Evolutionary conservation across 305 asterid genomes (phyloP), one percentile per base, ranked within the genome.

Genomic region (Caryopteris hybrid): DNA sequence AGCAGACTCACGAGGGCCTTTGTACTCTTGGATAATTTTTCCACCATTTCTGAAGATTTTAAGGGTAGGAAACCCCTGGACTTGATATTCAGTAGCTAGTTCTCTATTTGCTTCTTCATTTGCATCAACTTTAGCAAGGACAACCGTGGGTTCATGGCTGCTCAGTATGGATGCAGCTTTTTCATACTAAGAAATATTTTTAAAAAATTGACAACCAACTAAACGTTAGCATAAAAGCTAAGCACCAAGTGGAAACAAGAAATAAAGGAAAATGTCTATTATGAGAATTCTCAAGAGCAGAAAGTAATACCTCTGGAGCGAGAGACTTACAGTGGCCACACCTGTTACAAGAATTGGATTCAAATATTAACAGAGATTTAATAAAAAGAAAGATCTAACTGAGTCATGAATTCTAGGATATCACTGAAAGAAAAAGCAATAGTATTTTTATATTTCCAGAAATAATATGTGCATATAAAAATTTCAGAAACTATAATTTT

Each of bases 1-100:
- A 64, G 81, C 88, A 48, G 96, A 88, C 56, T 92, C 88, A 22
- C 98, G 95, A 53, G 96, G 95, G 29, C 96, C 98, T 3, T 86
- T 89, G 75, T 88, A 92, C 0, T 89, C 96, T 53, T 92, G 95
- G 69, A 74, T 48, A 13, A 17, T 23, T 25, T 87, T 82, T 7
- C 91, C 98, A 50, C 95, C 96, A 51, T 89, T 76, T 70, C 94
- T 79, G 12, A 92, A 46, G 78, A 92, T 86, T 71, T 89, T 92
- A 73, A 92, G 46, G 21, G 98, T 86, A 18, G 96, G 98, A 29
- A 86, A 89, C 43, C 96, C 92, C 59, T 82, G 84, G 69, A 92
- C 31, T 70, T 86, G 13, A 74, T 46, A 92, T 61, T 86, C 71
- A 4, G 76, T 41, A 8, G 91, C 92, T 21, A 92, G 68, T 5